phyloP scores from a whole-genome alignment of 2,329 filamentous ascomycete genomes.

The Dothistroma septosporum region DNA sequence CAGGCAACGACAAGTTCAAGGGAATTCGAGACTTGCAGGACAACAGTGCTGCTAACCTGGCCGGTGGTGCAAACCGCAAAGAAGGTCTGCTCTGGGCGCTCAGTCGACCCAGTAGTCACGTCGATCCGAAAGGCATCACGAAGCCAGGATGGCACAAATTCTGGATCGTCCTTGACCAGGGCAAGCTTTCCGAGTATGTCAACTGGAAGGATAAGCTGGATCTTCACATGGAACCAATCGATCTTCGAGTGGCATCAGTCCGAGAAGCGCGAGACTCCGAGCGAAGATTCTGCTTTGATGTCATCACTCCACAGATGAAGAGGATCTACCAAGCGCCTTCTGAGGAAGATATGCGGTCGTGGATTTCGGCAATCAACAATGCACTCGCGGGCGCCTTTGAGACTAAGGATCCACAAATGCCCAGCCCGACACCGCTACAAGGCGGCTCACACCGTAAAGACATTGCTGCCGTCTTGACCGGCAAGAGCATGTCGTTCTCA shows the following conservation, averaged over 20 bases:
- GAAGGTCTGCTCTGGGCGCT: conserved; percentile 94
- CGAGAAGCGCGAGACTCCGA: conserved; percentile 93
- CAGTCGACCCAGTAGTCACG: conserved; percentile 87
- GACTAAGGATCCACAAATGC: conserved; percentile 53
- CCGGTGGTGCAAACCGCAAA: conserved; percentile 67
- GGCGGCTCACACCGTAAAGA: conserved; percentile 66
- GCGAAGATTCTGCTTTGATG: conserved; percentile 93
- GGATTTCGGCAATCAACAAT: conserved; percentile 96
- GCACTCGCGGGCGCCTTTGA: conserved; percentile 94
- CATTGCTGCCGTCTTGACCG: conserved; percentile 87
- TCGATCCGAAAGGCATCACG: conserved; percentile 90
- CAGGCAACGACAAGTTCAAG: conserved; percentile 64
- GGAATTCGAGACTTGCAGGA: conserved; percentile 91
- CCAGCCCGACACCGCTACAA: conserved; percentile 43
- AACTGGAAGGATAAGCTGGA: conserved; percentile 99
- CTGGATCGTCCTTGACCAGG: conserved; percentile 97
- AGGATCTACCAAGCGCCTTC: conserved; percentile 96
- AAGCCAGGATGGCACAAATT: conserved; percentile 99
- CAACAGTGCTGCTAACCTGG: conserved; percentile 50
- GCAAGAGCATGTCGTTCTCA: conserved; percentile 75
- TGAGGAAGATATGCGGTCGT: conserved; percentile 95
- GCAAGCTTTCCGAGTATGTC: conserved; percentile 94
- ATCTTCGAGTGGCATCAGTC: conserved; percentile 93
- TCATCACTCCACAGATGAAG: conserved; percentile 94
- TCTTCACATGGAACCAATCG: conserved; percentile 96